Percentiles rank a stretch among this genome's conserved stretches.
These are phyloP conservation scores for Diophrys appendiculata DNA, from an alignment of 73 alveolate species.

Conservation along the genomic window DNA sequence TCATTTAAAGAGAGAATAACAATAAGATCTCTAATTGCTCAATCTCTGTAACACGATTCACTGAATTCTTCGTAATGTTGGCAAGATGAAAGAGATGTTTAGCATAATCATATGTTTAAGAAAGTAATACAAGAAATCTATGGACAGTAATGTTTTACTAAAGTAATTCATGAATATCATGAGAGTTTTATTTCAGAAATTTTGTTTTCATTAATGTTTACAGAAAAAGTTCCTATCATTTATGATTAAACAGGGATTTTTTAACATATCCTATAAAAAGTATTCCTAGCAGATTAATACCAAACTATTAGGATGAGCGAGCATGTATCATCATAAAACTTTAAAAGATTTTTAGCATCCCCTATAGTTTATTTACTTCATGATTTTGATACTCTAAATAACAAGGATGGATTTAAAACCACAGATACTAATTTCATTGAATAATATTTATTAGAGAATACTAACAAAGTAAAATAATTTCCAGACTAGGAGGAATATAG, in stretches of 20 bases:
- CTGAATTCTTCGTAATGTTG: constrained; percentile 27
- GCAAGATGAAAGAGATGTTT: constrained; percentile 7
- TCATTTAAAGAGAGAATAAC: constrained; percentile 36
- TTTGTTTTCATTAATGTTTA: not conserved
- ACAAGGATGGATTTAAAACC: too few species aligned
- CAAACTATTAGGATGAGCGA: too few species aligned
- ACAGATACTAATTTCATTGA: constrained; percentile 25
- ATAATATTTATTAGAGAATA: constrained; percentile 19
- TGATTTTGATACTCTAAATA: too few species aligned
- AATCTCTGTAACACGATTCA: not conserved
- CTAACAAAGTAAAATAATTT: not conserved
- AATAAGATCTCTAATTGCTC: constrained; percentile 27
- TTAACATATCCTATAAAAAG: not conserved
- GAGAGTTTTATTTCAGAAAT: constrained; percentile 5
- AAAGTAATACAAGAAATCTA: not conserved
- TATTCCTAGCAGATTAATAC: too few species aligned
- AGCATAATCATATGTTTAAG: constrained; percentile 26
- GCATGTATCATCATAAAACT: too few species aligned
- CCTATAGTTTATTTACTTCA: constrained; percentile 29
- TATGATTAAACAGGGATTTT: not conserved
- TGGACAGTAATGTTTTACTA: constrained; percentile 1
- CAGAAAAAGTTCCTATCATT: not conserved
- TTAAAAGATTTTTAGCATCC: constrained; percentile 35
- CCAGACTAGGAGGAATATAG: not conserved
- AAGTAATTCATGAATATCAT: not conserved